Conservation (phyloP, 164 flowering plant genomes). For the Tetracentron sinense region DNA sequence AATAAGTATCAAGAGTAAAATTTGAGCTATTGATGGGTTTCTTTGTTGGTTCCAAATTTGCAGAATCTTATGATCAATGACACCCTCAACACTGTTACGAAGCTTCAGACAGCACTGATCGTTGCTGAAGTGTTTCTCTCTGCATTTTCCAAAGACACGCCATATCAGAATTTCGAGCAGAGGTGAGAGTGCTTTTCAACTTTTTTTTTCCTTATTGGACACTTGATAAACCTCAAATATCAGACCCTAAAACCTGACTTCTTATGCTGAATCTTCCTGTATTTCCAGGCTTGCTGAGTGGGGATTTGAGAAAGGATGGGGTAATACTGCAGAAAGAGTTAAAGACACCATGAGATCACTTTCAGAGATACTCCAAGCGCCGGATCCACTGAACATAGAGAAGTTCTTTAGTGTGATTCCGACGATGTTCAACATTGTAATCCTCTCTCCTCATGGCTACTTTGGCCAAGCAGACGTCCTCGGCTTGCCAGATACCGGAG, state of each 20-base stretch:
- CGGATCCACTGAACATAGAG: conserved; percentile 46
- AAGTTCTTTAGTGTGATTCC: conserved; percentile 47
- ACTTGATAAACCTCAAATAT: not conserved
- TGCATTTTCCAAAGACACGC: conserved; percentile 53
- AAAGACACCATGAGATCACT: conserved; percentile 55
- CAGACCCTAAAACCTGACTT: not conserved
- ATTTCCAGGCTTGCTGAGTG: conserved; percentile 59
- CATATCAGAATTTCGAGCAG: conserved; percentile 53
- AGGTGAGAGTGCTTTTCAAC: conserved; percentile 34
- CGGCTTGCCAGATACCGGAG: conserved; percentile 73
- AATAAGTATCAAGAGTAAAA: not conserved
- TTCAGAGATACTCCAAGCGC: conserved; percentile 49
- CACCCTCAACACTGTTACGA: conserved; percentile 45
- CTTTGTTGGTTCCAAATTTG: conserved; percentile 9
- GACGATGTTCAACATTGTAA: conserved; percentile 42
- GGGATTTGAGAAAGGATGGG: conserved; percentile 99
- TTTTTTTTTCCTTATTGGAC: not conserved
- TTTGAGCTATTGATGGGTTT: not conserved
- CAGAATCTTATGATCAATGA: conserved; percentile 85
- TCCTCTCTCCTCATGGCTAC: conserved; percentile 61
- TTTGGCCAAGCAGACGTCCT: conserved; percentile 66
- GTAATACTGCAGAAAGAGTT: conserved; percentile 67
- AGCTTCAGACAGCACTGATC: conserved; percentile 66
- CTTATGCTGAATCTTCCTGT: not conserved
- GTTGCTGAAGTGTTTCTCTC: conserved; percentile 56